These are phyloP conservation scores for Parmelia sp. DNA, from an alignment of 495 filamentous ascomycete species.

Conservation along the genomic window DNA sequence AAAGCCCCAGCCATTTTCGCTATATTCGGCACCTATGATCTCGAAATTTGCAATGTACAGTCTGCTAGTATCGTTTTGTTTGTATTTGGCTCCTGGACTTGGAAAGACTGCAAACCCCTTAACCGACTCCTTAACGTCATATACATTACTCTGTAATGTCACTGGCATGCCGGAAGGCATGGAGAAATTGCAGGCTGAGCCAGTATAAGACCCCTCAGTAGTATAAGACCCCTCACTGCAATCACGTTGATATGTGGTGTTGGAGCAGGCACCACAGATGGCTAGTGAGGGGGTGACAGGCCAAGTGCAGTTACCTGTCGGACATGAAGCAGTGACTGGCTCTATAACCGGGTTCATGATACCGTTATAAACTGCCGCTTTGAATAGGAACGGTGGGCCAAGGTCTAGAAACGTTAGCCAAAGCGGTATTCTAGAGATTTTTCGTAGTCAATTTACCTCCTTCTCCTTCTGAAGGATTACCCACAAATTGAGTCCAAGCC, in stretches of 20 bases:
- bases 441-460: no score
- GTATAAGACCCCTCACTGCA: background rate
- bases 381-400: conserved; percentile 30
- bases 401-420: no score
- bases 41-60: conserved; percentile 16
- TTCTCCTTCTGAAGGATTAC: background rate
- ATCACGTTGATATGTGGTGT: conserved; percentile 30
- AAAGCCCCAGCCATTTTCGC: no score
- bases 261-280: conserved; percentile 37
- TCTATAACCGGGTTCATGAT: conserved; percentile 28
- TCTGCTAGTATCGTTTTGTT: no score
- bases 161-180: no score
- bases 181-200: no score
- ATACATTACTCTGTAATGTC: no score
- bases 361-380: conserved; percentile 38
- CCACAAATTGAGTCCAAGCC: background rate
- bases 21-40: background rate
- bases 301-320: conserved; percentile 43
- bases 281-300: conserved; percentile 40
- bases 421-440: no score
- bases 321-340: conserved; percentile 32
- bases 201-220: no score
- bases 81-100: no score
- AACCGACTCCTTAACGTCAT: no score
- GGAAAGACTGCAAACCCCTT: no score